Evolutionary conservation across 768 basidiomycete genomes (phyloP), one percentile per base, ranked within the genome.

Genomic region (Leccinum subgranulosum): DNA sequence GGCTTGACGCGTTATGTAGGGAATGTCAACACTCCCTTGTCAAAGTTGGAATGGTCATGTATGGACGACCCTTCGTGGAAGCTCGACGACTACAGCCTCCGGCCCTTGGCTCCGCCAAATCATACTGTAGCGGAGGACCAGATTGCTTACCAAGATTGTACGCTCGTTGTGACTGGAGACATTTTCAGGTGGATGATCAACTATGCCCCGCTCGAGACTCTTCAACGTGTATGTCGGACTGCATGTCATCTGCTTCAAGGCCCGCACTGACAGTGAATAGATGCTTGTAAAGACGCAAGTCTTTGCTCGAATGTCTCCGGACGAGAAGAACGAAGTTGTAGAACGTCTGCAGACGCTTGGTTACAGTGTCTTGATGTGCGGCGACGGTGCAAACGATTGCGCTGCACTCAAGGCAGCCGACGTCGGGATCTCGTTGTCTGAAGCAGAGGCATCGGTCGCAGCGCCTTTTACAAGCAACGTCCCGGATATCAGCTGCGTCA

Each of bases 121-220:
- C 84, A 86, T 63, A 82, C 83, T 1, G 78, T 87, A 15, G 90
- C 92, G 54, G 76, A 77, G 2, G 87, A 85, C 39, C 89, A 91
- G 57, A 78, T 86, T 27, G 83, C 85, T 28, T 85, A 86, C 64
- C 87, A 88, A 58, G 96, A 98, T 66, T 99, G 94, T 68, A 85
- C 93, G 2, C 80, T 99, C 19, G 94, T 90, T 6, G 77, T 98
- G 31, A 94, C 94, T 5, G 97, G 97, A 12, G 95, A 98, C 66
- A 86, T 96, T 33, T 99, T 99, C 77, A 84, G 92, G 47, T 99
- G 97, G 97, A 94, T 99, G 86, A 84, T 98, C 66, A 95, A 95
- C 68, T 84, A 92, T 73, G 94, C 92, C 0, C 87, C 96, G 2
- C 77, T 94, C 10, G 97, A 99, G 74, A 98, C 97, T 0, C 73